A percentile compares a stretch with the other conserved stretches of the same genome.
These are phyloP conservation scores for Leccinum brunneo-olivaceum DNA, from an alignment of 1,284 basidiomycete genomes.

Conservation along the genomic window DNA sequence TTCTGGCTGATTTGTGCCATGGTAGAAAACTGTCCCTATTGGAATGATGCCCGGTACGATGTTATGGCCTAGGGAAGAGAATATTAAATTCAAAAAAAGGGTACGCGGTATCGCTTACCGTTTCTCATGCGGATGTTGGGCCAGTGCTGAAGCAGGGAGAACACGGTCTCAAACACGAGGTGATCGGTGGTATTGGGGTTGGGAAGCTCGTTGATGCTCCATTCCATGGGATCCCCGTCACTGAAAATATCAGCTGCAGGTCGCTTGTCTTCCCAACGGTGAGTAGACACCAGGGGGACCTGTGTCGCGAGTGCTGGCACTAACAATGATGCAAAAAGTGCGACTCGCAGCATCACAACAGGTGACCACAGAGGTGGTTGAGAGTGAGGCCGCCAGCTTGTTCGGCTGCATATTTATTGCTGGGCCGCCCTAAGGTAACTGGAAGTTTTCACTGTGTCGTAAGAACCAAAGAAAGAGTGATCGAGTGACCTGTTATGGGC, in stretches of 20 bases:
- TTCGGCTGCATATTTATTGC: no score
- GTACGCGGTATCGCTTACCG: constrained; percentile 21
- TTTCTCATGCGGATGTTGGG: constrained; percentile 43
- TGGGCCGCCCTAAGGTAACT: no score
- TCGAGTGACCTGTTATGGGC: no score
- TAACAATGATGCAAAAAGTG: neutral
- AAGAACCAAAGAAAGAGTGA: no score
- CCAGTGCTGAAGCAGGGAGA: constrained; percentile 38
- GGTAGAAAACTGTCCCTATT: constrained; percentile 37
- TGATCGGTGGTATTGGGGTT: constrained; percentile 13
- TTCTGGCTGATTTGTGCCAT: constrained; percentile 23
- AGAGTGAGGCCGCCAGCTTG: no score
- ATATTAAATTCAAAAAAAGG: neutral
- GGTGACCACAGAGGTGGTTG: no score
- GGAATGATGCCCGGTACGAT: constrained; percentile 35
- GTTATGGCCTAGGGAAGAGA: constrained; percentile 30
- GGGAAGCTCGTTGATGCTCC: constrained; percentile 11
- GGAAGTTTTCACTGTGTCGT: no score
- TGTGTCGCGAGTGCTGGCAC: neutral
- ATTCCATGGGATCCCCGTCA: constrained; percentile 2
- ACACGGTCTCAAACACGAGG: constrained; percentile 21
- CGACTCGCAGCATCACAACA: neutral
- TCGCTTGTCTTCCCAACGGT: neutral
- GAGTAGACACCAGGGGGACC: neutral
- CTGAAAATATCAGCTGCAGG: neutral